Evolutionary conservation across 2,329 filamentous ascomycete species (phyloP), one percentile per base, ranked within the genome.

Genomic region (Fusarium newnesense): DNA sequence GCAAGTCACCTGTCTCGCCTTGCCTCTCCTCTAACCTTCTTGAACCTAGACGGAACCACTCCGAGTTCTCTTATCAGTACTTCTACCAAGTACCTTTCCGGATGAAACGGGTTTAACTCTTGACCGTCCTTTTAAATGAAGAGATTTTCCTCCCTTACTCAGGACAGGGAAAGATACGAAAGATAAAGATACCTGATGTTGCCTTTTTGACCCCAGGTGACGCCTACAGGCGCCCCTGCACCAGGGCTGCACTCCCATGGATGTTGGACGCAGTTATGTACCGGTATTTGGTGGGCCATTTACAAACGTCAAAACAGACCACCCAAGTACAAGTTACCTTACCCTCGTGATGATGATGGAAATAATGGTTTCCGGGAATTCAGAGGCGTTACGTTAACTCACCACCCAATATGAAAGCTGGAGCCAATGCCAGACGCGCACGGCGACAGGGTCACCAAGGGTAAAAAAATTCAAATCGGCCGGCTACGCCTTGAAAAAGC

Each of bases 1-100:
- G 56, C 57, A 47, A 68, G 71, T 72, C 71, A 72, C 71, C 63
- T 72, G 71, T 67, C 64, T 64, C 40, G 64, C 60, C 59, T 19
- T 49, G 46, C 57, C 44, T 50, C 28, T 21, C 24, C 34, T 43
- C 64, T 67, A 67, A 52, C 60, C 56, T 62, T 39, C 19, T 40
- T 59, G 34, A 62, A 52, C 64, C 56, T 66, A 60, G 49, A 73
- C 67, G 69, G 75, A 71, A 62, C 59, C 68, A 65, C 65, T 68
- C 74, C 73, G 73, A 58, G 75, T 67, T 44, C 67, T 54, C 75
- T 77, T 77, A 77, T 77, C 75, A 77, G 75, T 75, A 77, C 75
- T 64, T 77, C 36, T 37, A 18, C 24, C 56, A 62, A 47, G 70
- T 77, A 75, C 62, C 60, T 59, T 69, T 54, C 63, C 65, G 50